These are phyloP conservation scores for Cryptosporidium meleagridis DNA, from an alignment of 169 alveolate species.

Conservation along the genomic window DNA sequence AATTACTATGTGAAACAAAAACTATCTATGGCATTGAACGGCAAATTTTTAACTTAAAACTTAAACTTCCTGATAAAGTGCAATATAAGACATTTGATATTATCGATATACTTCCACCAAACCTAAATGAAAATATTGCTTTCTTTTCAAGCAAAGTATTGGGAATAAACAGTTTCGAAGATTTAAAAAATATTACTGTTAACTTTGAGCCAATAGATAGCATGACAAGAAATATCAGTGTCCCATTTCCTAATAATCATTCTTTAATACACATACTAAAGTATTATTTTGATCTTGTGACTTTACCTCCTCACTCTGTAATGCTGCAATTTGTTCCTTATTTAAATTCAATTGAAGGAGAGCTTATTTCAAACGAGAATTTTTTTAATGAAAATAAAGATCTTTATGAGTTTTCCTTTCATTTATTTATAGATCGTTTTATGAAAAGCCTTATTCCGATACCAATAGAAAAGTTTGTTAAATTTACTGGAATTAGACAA, in stretches of 20 bases:
- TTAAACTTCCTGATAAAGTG: background rate
- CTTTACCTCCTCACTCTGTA: slow-evolving; percentile 17
- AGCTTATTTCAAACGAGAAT: slow-evolving; percentile 1
- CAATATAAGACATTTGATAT: slow-evolving; percentile 34
- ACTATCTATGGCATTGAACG: background rate
- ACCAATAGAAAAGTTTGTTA: slow-evolving; percentile 46
- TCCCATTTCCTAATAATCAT: slow-evolving; percentile 33
- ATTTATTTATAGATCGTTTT: background rate
- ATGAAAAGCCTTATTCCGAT: slow-evolving; percentile 30
- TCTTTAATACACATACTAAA: slow-evolving; percentile 16
- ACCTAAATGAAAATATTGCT: background rate
- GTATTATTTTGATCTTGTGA: slow-evolving; percentile 42
- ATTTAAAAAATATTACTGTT: slow-evolving; percentile 1
- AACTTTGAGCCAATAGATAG: slow-evolving; percentile 8
- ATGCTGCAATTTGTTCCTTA: slow-evolving; percentile 62
- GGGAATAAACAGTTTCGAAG: background rate
- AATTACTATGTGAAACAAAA: slow-evolving; percentile 18
- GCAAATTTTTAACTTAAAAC: slow-evolving; percentile 15
- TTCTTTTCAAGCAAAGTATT: slow-evolving; percentile 35
- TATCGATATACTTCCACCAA: slow-evolving; percentile 62
- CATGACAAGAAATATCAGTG: background rate
- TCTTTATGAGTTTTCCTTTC: slow-evolving; percentile 8
- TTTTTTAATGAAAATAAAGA: slow-evolving; percentile 1
- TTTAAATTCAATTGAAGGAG: background rate
- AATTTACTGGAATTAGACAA: slow-evolving; percentile 53